Percentiles rank a stretch among this genome's conserved stretches.
Evolutionary conservation across 1,139 yeast genomes (phyloP).

Genomic region (Candida albicans): DNA sequence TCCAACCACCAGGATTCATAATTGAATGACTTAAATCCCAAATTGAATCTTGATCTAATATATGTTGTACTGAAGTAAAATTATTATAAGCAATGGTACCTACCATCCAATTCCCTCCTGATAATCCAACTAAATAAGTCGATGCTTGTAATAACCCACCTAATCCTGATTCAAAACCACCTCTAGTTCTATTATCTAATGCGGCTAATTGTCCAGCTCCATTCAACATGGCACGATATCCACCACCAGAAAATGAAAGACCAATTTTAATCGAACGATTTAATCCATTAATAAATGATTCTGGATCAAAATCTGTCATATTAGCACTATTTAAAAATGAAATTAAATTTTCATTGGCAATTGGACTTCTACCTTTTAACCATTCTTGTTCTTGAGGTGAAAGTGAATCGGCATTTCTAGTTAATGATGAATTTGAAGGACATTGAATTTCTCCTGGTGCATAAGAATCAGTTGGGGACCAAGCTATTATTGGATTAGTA

Average conservation of each 20-base stretch:
- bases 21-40: conserved; percentile 74
- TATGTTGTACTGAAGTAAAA: conserved; percentile 70
- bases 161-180: conserved; percentile 48
- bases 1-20: conserved; percentile 68
- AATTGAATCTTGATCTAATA: conserved; percentile 48
- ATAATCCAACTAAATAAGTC: conserved; percentile 74
- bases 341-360: conserved; percentile 56
- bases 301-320: conserved; percentile 62
- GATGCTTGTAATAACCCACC: conserved; percentile 78
- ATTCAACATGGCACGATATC: conserved; percentile 46
- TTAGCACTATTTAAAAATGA: conserved; percentile 62
- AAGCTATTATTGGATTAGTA: conserved; percentile 26
- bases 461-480: conserved; percentile 65
- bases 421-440: conserved; percentile 37
- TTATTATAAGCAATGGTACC: conserved; percentile 80
- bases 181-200: conserved; percentile 30
- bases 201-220: conserved; percentile 49
- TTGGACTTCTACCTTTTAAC: conserved; percentile 52
- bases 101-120: conserved; percentile 88
- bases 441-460: conserved; percentile 68
- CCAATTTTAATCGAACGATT: conserved; percentile 40
- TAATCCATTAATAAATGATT: conserved; percentile 42
- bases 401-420: conserved; percentile 28
- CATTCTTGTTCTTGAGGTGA: conserved; percentile 43
- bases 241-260: conserved; percentile 48